These are phyloP conservation scores for Aureobasidium lini DNA, from an alignment of 2,329 filamentous ascomycete species.

Conservation along the genomic window DNA sequence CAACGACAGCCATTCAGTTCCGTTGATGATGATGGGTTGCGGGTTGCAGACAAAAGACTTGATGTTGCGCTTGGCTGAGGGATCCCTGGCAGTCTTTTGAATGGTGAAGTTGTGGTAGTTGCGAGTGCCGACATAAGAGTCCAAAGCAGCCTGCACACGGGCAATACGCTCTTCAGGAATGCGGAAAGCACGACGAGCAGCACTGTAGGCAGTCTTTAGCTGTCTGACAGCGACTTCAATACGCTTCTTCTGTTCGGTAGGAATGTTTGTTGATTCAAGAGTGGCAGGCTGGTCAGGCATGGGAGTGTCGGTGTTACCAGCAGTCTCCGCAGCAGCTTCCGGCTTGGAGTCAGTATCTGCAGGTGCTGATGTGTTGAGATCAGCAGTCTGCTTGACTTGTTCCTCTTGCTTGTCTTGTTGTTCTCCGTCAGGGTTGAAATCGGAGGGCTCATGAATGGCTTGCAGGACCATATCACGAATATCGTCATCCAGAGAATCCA, in stretches of 20 bases:
- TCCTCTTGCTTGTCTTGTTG: constrained; percentile 16
- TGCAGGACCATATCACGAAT: constrained; percentile 56
- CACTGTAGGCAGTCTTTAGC: constrained; percentile 73
- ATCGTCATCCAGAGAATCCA: constrained; percentile 54
- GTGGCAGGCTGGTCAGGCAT: constrained; percentile 10
- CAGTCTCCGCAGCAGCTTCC: constrained; percentile 14
- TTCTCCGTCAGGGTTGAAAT: constrained; percentile 24
- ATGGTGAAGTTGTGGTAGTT: constrained; percentile 99
- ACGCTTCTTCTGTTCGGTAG: constrained; percentile 17
- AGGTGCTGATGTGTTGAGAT: constrained; percentile 4
- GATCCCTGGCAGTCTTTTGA: constrained; percentile 72
- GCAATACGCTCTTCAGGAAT: constrained; percentile 63
- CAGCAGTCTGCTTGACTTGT: constrained; percentile 19
- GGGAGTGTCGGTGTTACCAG: constrained; percentile 6
- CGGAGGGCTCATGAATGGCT: constrained; percentile 38
- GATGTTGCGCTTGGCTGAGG: constrained; percentile 83
- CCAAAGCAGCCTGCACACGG: constrained; percentile 67
- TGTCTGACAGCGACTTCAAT: constrained; percentile 38
- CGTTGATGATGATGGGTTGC: constrained; percentile 44
- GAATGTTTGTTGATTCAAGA: background rate
- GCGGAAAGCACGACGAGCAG: constrained; percentile 78
- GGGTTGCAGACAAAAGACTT: constrained; percentile 78
- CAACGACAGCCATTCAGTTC: constrained; percentile 86
- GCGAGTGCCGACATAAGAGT: constrained; percentile 70
- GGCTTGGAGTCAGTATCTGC: constrained; percentile 4